These are phyloP conservation scores for Parathielavia appendiculata DNA, from an alignment of 495 filamentous ascomycete species.

Conservation along the genomic window DNA sequence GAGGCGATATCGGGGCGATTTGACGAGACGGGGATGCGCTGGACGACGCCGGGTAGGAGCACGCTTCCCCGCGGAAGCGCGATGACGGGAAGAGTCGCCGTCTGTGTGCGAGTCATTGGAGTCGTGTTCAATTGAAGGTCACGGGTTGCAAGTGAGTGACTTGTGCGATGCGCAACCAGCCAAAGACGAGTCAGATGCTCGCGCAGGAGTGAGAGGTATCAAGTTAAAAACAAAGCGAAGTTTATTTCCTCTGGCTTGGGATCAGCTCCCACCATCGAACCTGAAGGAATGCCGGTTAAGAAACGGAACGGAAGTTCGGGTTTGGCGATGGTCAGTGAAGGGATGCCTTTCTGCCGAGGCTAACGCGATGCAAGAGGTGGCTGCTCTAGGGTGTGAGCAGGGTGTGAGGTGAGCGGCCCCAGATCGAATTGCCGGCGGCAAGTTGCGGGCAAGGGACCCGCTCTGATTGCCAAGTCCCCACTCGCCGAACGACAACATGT, in stretches of 20 bases:
- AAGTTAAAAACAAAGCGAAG: not conserved
- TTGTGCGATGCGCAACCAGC: not conserved
- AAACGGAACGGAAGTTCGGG: not conserved
- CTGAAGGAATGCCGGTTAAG: not conserved
- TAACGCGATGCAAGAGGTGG: not conserved
- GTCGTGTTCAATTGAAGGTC: not conserved
- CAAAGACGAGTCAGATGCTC: not conserved
- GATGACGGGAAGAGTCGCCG: slow-evolving; percentile 60
- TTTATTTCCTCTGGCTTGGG: not conserved
- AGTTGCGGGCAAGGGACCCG: not conserved
- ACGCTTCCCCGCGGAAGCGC: slow-evolving; percentile 68
- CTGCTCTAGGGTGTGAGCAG: not conserved
- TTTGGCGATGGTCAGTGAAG: slow-evolving; percentile 3
- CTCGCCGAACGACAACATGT: not conserved
- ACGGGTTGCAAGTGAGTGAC: not conserved
- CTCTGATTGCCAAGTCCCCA: not conserved
- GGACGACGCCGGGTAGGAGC: slow-evolving; percentile 72
- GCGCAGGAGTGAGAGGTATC: not conserved
- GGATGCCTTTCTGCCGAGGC: slow-evolving; percentile 11
- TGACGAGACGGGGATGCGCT: slow-evolving; percentile 65
- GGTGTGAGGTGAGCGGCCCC: not conserved
- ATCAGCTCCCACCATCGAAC: not conserved
- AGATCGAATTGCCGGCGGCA: not conserved
- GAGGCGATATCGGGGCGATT: slow-evolving; percentile 79
- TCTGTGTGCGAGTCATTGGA: slow-evolving; percentile 29